A percentile compares a stretch with the other conserved stretches of the same genome.
These are phyloP conservation scores for Agrocybe chaxingu DNA, from an alignment of 768 basidiomycete species.

Conservation along the genomic window DNA sequence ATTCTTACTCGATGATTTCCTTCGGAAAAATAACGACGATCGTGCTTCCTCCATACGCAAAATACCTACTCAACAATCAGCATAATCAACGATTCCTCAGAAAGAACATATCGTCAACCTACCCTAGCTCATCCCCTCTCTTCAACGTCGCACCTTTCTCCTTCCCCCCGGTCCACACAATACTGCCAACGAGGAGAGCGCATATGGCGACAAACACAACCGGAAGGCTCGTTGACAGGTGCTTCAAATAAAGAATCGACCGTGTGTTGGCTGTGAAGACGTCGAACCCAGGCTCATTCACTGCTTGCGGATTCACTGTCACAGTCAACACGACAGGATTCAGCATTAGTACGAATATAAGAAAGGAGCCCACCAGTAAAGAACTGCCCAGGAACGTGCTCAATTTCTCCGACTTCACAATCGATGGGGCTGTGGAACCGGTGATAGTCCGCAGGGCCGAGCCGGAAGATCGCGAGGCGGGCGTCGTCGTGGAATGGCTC, in stretches of 20 bases:
- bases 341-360: background rate
- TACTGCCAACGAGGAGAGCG: constrained; percentile 77
- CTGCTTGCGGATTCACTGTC: constrained; percentile 73
- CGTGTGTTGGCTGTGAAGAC: constrained; percentile 66
- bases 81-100: background rate
- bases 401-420: constrained; percentile 42
- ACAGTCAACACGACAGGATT: background rate
- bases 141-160: constrained; percentile 41
- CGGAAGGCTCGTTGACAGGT: constrained; percentile 38
- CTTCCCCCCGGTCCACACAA: constrained; percentile 58
- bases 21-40: constrained; percentile 57
- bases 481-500: constrained; percentile 38
- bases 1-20: constrained; percentile 41
- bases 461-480: constrained; percentile 65
- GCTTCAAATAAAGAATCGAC: constrained; percentile 51
- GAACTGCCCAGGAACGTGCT: constrained; percentile 52
- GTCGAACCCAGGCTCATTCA: constrained; percentile 63
- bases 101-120: background rate
- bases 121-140: constrained; percentile 65
- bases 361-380: constrained; percentile 45
- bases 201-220: constrained; percentile 76
- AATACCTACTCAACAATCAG: constrained; percentile 40
- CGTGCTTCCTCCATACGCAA: constrained; percentile 80
- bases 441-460: constrained; percentile 82
- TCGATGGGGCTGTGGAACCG: constrained; percentile 74